phyloP scores from a whole-genome alignment of 129 eudicot species.

The Ambrosia trifida region DNA sequence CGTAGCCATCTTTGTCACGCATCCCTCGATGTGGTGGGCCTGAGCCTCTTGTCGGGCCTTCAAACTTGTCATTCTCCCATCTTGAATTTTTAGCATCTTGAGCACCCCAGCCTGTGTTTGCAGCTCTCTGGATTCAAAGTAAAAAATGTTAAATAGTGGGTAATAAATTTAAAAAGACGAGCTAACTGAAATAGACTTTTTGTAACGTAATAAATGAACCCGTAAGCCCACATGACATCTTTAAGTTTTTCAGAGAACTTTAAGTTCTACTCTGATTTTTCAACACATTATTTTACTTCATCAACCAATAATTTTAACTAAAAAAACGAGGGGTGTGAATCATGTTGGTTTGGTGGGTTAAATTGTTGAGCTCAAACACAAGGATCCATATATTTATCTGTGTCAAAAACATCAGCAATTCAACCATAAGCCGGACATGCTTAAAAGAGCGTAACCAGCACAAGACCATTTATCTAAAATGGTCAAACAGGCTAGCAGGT shows the following conservation, averaged over 20 bases:
- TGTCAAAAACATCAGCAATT: not conserved
- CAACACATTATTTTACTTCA: too few species aligned
- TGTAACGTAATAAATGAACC: not conserved
- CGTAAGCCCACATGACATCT: not conserved
- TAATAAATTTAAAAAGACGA: not conserved
- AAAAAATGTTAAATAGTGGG: not conserved
- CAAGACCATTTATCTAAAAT: not conserved
- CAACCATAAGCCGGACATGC: not conserved
- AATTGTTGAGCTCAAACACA: not conserved
- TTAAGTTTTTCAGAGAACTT: not conserved
- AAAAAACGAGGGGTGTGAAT: not conserved
- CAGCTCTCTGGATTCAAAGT: slow-evolving; percentile 70
- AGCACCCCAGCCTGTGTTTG: slow-evolving; percentile 96
- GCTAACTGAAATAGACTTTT: not conserved
- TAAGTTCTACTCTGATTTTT: not conserved
- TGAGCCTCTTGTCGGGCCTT: slow-evolving; percentile 35
- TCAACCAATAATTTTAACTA: not conserved
- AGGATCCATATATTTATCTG: not conserved
- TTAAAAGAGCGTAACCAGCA: not conserved
- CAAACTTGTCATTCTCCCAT: slow-evolving; percentile 57
- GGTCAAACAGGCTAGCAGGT: not conserved
- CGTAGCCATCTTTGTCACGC: slow-evolving; percentile 38
- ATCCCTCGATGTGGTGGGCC: slow-evolving; percentile 20
- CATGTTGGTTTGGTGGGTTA: not conserved
- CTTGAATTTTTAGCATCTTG: slow-evolving; percentile 63